Evolutionary conservation across 805 yeast species (phyloP).

Genomic region (Metschnikowia shivogae): DNA sequence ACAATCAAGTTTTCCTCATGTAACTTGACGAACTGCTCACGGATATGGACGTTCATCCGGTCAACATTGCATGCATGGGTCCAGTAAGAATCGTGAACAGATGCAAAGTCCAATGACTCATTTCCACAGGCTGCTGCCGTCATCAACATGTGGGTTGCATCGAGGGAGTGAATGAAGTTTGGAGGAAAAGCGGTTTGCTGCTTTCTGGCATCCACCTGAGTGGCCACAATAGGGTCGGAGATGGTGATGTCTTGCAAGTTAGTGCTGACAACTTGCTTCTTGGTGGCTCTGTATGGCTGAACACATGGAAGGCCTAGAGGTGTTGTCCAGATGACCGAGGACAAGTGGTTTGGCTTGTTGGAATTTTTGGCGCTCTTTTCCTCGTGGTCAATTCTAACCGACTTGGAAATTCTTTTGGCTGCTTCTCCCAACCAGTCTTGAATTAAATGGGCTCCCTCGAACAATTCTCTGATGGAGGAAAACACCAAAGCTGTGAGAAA

Average conservation of each 20-base stretch:
- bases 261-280: slow-evolving; percentile 66
- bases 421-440: slow-evolving; percentile 95
- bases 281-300: slow-evolving; percentile 83
- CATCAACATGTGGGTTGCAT: slow-evolving; percentile 94
- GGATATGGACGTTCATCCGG: slow-evolving; percentile 60
- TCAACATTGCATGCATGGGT: slow-evolving; percentile 88
- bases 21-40: slow-evolving; percentile 75
- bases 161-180: slow-evolving; percentile 88
- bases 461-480: slow-evolving; percentile 76
- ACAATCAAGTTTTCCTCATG: slow-evolving; percentile 72
- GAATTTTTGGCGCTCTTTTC: slow-evolving; percentile 29
- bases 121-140: slow-evolving; percentile 77
- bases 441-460: slow-evolving; percentile 87
- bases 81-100: slow-evolving; percentile 98
- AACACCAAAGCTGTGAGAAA: slow-evolving; percentile 79
- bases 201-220: slow-evolving; percentile 80
- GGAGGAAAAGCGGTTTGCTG: slow-evolving; percentile 96
- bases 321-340: slow-evolving; percentile 96
- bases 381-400: slow-evolving; percentile 65
- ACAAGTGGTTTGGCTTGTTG: slow-evolving; percentile 60
- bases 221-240: slow-evolving; percentile 79
- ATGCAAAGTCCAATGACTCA: slow-evolving; percentile 68
- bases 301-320: slow-evolving; percentile 95
- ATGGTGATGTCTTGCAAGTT: slow-evolving; percentile 84
- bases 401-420: slow-evolving; percentile 74